Percentiles rank a stretch among this genome's conserved stretches.
Evolutionary conservation across 768 basidiomycete genomes (phyloP).

Genomic region (Leucogyrophana mollusca): DNA sequence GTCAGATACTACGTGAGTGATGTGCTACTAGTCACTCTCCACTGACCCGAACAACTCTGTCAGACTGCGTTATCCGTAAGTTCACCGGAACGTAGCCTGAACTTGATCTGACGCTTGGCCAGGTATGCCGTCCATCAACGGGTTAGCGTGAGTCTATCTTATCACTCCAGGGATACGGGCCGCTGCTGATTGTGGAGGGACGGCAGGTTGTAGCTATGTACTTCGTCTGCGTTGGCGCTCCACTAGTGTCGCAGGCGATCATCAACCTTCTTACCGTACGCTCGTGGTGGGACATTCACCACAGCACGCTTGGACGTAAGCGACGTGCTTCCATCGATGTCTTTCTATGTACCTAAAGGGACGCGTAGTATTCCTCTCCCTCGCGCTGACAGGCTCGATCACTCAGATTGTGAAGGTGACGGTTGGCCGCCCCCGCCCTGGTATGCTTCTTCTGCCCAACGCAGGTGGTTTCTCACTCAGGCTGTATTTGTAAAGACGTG

Average conservation of each 20-base stretch:
- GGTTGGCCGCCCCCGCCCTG: conserved; percentile 89
- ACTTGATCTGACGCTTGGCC: not conserved
- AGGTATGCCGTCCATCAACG: conserved; percentile 73
- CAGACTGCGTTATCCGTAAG: conserved; percentile 40
- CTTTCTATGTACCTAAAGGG: conserved; percentile 3
- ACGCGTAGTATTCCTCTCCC: conserved; percentile 60
- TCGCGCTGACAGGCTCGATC: conserved; percentile 70
- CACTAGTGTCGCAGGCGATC: conserved; percentile 62
- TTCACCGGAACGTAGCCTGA: not conserved
- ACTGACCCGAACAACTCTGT: conserved; percentile 14
- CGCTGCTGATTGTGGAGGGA: too few relatives aligned
- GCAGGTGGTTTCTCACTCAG: too few relatives aligned
- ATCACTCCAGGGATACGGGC: too few relatives aligned
- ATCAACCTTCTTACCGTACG: conserved; percentile 71
- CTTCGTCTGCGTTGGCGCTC: conserved; percentile 49
- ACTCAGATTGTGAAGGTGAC: conserved; percentile 83
- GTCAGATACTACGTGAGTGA: conserved; percentile 66
- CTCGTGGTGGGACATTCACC: conserved; percentile 88
- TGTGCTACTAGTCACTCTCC: conserved; percentile 6
- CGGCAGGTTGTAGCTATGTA: conserved; percentile 41
- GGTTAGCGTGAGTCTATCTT: conserved; percentile 51
- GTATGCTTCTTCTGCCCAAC: conserved; percentile 30
- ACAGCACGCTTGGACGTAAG: conserved; percentile 40
- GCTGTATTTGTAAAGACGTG: too few relatives aligned
- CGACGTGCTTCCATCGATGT: not conserved